Percentiles rank a stretch among this genome's conserved stretches.
phyloP scores from a whole-genome alignment of 2,329 filamentous ascomycete species.

The Nectriaceae sp. region DNA sequence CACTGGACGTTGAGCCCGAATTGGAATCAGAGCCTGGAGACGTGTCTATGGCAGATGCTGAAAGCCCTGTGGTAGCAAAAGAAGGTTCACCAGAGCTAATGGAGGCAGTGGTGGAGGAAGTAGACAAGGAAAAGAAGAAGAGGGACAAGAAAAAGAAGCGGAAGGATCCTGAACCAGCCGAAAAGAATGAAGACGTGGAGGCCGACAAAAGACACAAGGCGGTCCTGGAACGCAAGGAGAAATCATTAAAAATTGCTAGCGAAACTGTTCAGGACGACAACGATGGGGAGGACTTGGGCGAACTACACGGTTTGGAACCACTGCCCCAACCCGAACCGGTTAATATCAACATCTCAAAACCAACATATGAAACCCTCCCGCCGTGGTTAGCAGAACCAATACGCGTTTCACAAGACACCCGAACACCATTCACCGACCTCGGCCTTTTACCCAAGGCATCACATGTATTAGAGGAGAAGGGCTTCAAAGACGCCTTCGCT shows the following conservation, averaged over 20 bases:
- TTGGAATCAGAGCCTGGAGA: constrained; percentile 7
- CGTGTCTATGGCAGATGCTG: constrained; percentile 22
- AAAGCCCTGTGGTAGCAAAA: constrained; percentile 5
- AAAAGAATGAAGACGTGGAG: constrained; percentile 25
- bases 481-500: constrained; percentile 42
- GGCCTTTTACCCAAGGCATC: constrained; percentile 63
- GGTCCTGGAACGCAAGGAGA: constrained; percentile 57
- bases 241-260: constrained; percentile 52
- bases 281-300: constrained; percentile 37
- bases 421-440: constrained; percentile 62
- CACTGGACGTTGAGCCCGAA: neutral
- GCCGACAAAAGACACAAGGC: constrained; percentile 46
- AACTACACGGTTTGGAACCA: constrained; percentile 74
- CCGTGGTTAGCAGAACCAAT: constrained; percentile 77
- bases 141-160: constrained; percentile 36
- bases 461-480: constrained; percentile 64
- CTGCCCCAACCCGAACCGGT: constrained; percentile 75
- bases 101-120: constrained; percentile 1
- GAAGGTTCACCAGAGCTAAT: constrained; percentile 4
- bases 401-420: constrained; percentile 63
- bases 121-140: constrained; percentile 23
- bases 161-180: constrained; percentile 19
- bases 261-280: constrained; percentile 38
- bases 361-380: constrained; percentile 78
- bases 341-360: constrained; percentile 56